These are phyloP conservation scores for Blastobotrys arbuscula DNA, from an alignment of 1,139 yeast species.

Conservation along the genomic window DNA sequence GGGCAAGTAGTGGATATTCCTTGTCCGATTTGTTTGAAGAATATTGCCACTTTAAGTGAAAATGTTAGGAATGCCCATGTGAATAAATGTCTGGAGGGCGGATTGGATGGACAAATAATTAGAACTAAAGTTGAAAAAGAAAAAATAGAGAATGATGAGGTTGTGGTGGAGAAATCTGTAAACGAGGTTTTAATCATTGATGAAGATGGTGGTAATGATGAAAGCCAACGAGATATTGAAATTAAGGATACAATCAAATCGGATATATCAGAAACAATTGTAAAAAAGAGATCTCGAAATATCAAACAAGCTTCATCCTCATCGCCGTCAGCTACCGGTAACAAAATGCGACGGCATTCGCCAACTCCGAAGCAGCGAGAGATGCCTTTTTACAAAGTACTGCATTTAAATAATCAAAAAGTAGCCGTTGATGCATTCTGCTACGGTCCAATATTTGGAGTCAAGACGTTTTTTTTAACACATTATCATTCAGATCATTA, in stretches of 20 bases:
- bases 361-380: constrained; percentile 2
- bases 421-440: constrained; percentile 40
- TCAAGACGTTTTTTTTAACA: constrained; percentile 32
- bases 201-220: neutral
- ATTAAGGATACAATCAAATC: neutral
- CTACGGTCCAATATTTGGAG: constrained; percentile 35
- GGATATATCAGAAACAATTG: neutral
- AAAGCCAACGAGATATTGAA: neutral
- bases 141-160: constrained; percentile 1
- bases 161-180: neutral
- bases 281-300: neutral
- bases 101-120: neutral
- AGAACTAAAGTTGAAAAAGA: neutral
- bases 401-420: constrained; percentile 27
- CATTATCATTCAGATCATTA: constrained; percentile 96
- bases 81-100: constrained; percentile 5
- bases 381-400: constrained; percentile 35
- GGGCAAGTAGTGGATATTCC: neutral
- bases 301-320: neutral
- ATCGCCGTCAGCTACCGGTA: neutral
- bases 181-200: neutral
- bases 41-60: neutral
- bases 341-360: neutral
- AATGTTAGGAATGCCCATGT: constrained; percentile 9
- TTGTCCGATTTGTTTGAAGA: constrained; percentile 9